Base-by-base conservation (phyloP, 192 early-diverging fungal genomes). In the Thoreauomyces humboldtii region DNA sequence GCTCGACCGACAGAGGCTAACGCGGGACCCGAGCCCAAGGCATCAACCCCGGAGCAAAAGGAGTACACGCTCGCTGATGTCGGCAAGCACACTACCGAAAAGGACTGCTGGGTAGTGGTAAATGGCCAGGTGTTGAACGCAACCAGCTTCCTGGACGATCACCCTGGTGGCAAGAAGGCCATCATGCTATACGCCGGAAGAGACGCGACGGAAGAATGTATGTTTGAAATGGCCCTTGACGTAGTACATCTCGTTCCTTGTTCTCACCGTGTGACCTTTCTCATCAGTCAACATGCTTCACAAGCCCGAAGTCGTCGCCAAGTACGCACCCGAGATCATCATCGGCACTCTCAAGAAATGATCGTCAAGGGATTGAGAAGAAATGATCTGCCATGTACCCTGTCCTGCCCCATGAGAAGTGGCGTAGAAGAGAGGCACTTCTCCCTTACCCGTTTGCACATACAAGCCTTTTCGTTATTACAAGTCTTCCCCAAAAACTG, bases 81-180 rank as follows among this genome's bases (percentile, higher is more conserved):
- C 12, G 85, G 87, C 41, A 93, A 92, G 75, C 91, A 92, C 74
- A 89, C 87, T 81, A 91, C 72, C 28, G 77, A 82, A 19, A 73
- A 89, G 7, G 91, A 92, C 69, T 91, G 89, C 69, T 93, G 91
- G 91, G 90, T 92, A 19, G 82, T 91, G 67, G 87, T 92, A 7
- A 92, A 92, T 59, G 90, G 88, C 15, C 79, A 88, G 53, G 89
- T 93, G 22, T 75, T 91, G 50, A 77, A 93, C 57, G 88, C 81
- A 5, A 92, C 91, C 38, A 77, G 77, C 51, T 93, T 93, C 78
- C 74, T 90, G 64, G 71, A 75, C 29, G 89, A 92, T 57, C 90
- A 92, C 74, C 90, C 90, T 38, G 88, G 90, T 52, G 59, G 41
- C 42, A 46, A 61, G 21, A 61, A 61, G 42, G 85, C 88, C 6